phyloP scores from a whole-genome alignment of 208 protist genomes.

The Trypanosoma grayi region DNA sequence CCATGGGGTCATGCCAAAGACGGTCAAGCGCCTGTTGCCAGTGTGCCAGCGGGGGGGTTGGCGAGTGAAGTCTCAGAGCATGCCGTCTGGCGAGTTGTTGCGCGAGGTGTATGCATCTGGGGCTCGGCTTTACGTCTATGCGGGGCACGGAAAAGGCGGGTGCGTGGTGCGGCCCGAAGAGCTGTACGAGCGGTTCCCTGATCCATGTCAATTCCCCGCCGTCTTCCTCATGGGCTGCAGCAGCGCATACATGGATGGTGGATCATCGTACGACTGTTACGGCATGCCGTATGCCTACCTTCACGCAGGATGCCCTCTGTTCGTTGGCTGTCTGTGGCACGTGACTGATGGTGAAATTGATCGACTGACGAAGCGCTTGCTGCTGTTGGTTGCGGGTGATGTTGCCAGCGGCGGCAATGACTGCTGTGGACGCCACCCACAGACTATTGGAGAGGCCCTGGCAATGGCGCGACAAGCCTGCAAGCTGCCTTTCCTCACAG shows the following conservation, averaged over 20 bases:
- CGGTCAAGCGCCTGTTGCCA: constrained; percentile 19
- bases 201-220: constrained; percentile 5
- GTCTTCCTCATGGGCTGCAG: constrained; percentile 85
- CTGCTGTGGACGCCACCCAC: not conserved
- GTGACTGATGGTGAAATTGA: constrained; percentile 82
- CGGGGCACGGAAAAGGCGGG: constrained; percentile 66
- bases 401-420: not conserved
- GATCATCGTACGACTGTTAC: constrained; percentile 34
- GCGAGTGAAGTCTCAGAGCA: constrained; percentile 12
- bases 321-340: constrained; percentile 76
- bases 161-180: constrained; percentile 31
- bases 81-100: constrained; percentile 21
- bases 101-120: constrained; percentile 20
- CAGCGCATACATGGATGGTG: constrained; percentile 47
- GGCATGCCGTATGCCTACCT: constrained; percentile 74
- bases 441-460: constrained; percentile 47
- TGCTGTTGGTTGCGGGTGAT: constrained; percentile 17
- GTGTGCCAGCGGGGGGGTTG: constrained; percentile 24
- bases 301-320: constrained; percentile 52
- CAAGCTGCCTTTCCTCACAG: constrained; percentile 58
- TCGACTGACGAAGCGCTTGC: constrained; percentile 45
- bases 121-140: constrained; percentile 54
- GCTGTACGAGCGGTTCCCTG: constrained; percentile 55
- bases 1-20: constrained; percentile 33
- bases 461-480: constrained; percentile 41